Percentiles rank a stretch among this genome's conserved stretches.
Evolutionary conservation across 2,329 filamentous ascomycete species (phyloP).

Genomic region (Colletotrichum melonis): DNA sequence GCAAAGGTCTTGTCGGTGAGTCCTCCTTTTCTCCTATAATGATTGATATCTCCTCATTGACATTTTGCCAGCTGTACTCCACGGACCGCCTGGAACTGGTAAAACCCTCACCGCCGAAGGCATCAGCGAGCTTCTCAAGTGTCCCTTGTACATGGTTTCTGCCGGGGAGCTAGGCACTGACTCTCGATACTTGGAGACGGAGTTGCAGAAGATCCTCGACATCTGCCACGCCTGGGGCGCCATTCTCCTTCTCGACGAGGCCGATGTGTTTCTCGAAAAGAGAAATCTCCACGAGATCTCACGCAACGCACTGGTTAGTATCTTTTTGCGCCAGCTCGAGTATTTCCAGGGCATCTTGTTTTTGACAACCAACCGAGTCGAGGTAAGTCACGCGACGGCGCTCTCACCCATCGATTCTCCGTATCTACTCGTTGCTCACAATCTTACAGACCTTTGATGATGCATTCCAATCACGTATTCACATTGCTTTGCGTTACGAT

Average conservation of each 20-base stretch:
- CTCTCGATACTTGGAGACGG: constrained; percentile 76
- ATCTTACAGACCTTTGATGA: constrained; percentile 78
- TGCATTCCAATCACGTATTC: constrained; percentile 88
- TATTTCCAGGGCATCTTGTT: constrained; percentile 95
- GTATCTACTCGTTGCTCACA: neutral
- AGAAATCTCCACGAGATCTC: constrained; percentile 85
- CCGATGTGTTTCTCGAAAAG: constrained; percentile 86
- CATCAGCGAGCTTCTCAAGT: constrained; percentile 29
- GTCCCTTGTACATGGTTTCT: constrained; percentile 30
- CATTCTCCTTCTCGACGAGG: constrained; percentile 86
- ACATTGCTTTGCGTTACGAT: constrained; percentile 85
- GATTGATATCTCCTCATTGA: neutral
- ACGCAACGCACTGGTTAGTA: constrained; percentile 86
- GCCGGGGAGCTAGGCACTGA: constrained; percentile 63
- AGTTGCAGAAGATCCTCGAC: constrained; percentile 86
- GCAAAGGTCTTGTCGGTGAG: constrained; percentile 80
- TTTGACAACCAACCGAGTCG: constrained; percentile 87
- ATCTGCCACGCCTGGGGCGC: constrained; percentile 90
- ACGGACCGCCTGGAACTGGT: constrained; percentile 87
- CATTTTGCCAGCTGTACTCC: constrained; percentile 69
- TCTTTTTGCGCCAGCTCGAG: constrained; percentile 88
- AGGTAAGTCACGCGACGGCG: constrained; percentile 42
- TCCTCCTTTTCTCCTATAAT: constrained; percentile 19
- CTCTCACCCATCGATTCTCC: too few species aligned
- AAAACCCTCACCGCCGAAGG: constrained; percentile 49